A percentile compares a stretch with the other conserved stretches of the same genome.
These are phyloP conservation scores for Neonectria ditissima DNA, from an alignment of 2,329 filamentous ascomycete genomes.

Conservation along the genomic window DNA sequence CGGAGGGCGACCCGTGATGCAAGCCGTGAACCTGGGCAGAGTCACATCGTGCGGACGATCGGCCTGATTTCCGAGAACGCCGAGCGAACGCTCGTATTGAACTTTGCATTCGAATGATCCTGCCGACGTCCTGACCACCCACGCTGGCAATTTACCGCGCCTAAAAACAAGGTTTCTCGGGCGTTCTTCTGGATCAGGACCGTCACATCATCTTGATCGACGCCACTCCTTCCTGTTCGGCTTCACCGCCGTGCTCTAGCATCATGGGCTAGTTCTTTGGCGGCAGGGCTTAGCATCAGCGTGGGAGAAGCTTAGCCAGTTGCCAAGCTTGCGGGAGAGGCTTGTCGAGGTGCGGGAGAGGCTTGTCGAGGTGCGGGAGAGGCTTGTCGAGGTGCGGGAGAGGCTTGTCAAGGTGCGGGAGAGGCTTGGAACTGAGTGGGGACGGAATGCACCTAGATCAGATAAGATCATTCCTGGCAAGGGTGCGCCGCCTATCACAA, in stretches of 20 bases:
- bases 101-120: background rate
- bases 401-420: too few relatives aligned
- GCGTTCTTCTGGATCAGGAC: background rate
- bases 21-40: background rate
- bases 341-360: too few relatives aligned
- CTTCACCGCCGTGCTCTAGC: background rate
- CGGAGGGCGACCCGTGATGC: background rate
- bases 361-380: too few relatives aligned
- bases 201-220: background rate
- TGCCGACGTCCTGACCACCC: too few relatives aligned
- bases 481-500: background rate
- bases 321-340: too few relatives aligned
- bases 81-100: background rate
- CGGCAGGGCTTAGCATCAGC: too few relatives aligned
- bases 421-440: too few relatives aligned
- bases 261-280: too few relatives aligned
- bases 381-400: too few relatives aligned
- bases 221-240: background rate
- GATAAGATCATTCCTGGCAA: background rate
- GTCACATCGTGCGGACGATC: background rate
- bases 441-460: background rate
- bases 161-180: background rate
- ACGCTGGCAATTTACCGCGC: too few relatives aligned
- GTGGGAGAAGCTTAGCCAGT: too few relatives aligned
- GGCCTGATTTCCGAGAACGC: background rate